Percentiles rank a stretch among this genome's conserved stretches.
phyloP scores from a whole-genome alignment of 495 filamentous ascomycete genomes.

The Friedmanniomyces simplex region DNA sequence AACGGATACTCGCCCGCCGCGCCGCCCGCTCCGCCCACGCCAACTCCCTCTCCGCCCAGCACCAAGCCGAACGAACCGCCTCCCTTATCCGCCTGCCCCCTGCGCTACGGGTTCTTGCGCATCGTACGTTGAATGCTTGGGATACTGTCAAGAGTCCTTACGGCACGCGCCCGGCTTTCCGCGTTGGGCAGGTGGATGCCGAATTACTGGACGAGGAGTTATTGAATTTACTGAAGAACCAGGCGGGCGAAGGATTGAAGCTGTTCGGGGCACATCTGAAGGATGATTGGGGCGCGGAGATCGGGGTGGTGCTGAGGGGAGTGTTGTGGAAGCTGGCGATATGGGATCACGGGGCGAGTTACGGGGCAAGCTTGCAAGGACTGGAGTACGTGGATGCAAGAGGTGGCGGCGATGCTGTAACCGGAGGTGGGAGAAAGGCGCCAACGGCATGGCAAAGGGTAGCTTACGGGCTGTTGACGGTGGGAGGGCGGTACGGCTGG shows the following conservation, averaged over 20 bases:
- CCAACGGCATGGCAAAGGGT: slow-evolving; percentile 71
- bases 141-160: slow-evolving; percentile 62
- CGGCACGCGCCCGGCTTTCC: slow-evolving; percentile 73
- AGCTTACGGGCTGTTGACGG: slow-evolving; percentile 72
- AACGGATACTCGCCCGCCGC: slow-evolving; percentile 69
- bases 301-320: slow-evolving; percentile 62
- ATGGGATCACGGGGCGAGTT: slow-evolving; percentile 93
- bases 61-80: slow-evolving; percentile 43
- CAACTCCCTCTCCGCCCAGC: slow-evolving; percentile 44
- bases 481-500: slow-evolving; percentile 82
- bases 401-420: slow-evolving; percentile 23
- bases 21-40: slow-evolving; percentile 60
- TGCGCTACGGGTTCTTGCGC: slow-evolving; percentile 55
- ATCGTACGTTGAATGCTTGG: slow-evolving; percentile 52
- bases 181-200: slow-evolving; percentile 93
- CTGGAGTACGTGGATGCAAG: slow-evolving; percentile 82
- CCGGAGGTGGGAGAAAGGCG: slow-evolving; percentile 45
- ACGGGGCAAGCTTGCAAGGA: slow-evolving; percentile 87
- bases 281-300: slow-evolving; percentile 81
- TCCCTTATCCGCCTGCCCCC: slow-evolving; percentile 43
- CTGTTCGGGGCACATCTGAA: slow-evolving; percentile 65
- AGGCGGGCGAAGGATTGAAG: slow-evolving; percentile 81
- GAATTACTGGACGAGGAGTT: slow-evolving; percentile 94
- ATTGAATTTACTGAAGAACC: slow-evolving; percentile 68
- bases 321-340: slow-evolving; percentile 92